A percentile compares a stretch with the other conserved stretches of the same genome.
Conservation (phyloP, 345 rosid species). For the Populus ilicifolia region DNA sequence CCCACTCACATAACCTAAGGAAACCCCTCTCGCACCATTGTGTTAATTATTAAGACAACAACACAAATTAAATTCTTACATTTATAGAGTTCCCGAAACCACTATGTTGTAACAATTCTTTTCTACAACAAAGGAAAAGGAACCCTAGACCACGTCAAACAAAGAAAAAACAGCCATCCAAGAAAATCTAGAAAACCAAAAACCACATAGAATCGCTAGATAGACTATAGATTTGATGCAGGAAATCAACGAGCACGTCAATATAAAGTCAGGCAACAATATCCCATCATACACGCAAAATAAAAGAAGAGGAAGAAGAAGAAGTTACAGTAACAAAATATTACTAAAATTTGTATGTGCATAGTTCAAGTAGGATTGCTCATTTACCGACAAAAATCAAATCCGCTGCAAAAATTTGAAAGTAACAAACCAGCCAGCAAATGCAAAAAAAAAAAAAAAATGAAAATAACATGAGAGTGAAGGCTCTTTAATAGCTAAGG, state of each 20-base stretch:
- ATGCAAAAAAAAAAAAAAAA: neutral
- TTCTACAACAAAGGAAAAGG: neutral
- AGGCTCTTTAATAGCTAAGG: neutral
- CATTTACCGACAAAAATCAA: neutral
- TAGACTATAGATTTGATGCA: neutral
- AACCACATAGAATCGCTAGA: neutral
- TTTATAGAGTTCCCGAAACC: neutral
- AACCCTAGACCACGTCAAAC: neutral
- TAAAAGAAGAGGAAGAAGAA: neutral
- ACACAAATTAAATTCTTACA: neutral
- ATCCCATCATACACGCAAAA: neutral
- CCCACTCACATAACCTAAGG: neutral
- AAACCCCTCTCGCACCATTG: neutral
- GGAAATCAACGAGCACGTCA: neutral
- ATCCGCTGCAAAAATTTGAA: neutral
- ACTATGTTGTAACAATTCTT: neutral
- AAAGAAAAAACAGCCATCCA: neutral
- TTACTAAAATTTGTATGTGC: neutral
- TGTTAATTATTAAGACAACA: neutral
- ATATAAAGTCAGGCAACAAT: neutral
- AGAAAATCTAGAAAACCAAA: neutral
- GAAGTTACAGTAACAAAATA: neutral
- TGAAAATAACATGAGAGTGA: neutral
- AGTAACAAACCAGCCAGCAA: neutral
- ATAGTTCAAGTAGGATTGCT: neutral